phyloP scores from a whole-genome alignment of 2,329 filamentous ascomycete species.

The Calonectria multiphialidica region DNA sequence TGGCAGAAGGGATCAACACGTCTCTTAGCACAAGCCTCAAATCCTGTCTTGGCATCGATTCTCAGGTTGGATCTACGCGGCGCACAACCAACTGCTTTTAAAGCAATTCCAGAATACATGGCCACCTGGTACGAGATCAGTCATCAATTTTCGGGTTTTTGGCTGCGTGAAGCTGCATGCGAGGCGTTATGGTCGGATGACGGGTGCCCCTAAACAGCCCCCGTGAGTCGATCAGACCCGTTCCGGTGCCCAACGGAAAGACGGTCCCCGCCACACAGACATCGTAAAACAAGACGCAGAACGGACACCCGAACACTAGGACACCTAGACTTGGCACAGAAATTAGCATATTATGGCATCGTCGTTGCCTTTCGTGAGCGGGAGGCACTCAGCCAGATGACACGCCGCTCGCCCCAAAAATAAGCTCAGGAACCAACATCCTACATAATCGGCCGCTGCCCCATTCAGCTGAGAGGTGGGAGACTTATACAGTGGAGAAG shows the following conservation, averaged over 20 bases:
- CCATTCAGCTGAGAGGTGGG: not conserved
- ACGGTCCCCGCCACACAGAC: not conserved
- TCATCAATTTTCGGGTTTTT: not conserved
- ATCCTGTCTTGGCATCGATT: not conserved
- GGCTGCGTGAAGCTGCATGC: not conserved
- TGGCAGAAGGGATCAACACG: not conserved
- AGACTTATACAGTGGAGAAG: not conserved
- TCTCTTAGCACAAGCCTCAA: not conserved
- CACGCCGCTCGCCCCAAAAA: not conserved
- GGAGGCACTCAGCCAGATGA: not conserved
- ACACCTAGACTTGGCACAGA: not conserved
- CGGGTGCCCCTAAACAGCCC: not conserved
- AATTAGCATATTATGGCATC: not conserved
- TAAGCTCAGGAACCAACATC: conserved; percentile 1
- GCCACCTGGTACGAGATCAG: not conserved
- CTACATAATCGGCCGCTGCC: not conserved
- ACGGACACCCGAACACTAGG: too few species aligned
- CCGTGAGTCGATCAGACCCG: not conserved
- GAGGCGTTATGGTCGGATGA: not conserved
- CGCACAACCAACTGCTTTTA: not conserved
- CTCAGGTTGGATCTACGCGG: not conserved
- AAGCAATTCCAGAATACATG: not conserved
- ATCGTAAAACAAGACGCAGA: not conserved
- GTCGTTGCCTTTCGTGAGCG: not conserved
- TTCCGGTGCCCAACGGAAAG: conserved; percentile 21